Percentiles rank a stretch among this genome's conserved stretches.
Evolutionary conservation across 2,329 filamentous ascomycete species (phyloP).

Genomic region (Anthostomella pinea): DNA sequence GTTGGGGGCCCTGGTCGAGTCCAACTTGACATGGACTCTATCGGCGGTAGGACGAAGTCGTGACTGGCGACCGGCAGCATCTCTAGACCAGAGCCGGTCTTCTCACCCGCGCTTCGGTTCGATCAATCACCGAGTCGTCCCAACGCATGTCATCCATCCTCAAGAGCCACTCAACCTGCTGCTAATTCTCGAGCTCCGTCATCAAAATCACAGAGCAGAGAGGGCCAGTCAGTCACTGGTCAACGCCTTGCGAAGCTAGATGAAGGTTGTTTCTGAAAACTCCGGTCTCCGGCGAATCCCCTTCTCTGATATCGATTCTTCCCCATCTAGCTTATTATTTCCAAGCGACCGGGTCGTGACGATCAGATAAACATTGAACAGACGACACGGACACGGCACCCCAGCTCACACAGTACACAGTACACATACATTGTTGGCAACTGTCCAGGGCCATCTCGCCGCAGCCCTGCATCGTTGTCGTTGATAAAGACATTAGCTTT

Average conservation of each 20-base stretch:
- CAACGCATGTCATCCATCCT: conserved; percentile 10
- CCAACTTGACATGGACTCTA: no score
- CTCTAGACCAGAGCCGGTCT: conserved; percentile 9
- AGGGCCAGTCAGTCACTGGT: conserved; percentile 15
- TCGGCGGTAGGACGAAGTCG: conserved; percentile 9
- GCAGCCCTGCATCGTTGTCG: conserved; percentile 4
- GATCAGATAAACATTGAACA: conserved; percentile 1
- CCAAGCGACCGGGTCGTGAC: conserved; percentile 2
- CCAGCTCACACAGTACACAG: no score
- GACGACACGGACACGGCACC: background rate
- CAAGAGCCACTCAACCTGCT: no score
- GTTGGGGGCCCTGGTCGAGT: conserved; percentile 4
- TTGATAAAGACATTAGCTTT: conserved; percentile 19
- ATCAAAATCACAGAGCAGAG: no score
- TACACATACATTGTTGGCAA: no score
- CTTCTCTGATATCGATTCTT: conserved; percentile 2
- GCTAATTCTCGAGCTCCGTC: no score
- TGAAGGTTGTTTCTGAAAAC: conserved; percentile 4
- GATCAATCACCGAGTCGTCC: conserved; percentile 24
- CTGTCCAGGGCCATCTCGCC: no score
- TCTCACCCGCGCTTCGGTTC: conserved; percentile 21
- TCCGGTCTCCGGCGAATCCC: conserved; percentile 4
- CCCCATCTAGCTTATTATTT: background rate
- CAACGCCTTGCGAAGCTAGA: conserved; percentile 6
- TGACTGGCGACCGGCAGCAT: no score